Percentiles rank a stretch among this genome's conserved stretches.
Evolutionary conservation across 164 flowering plant species (phyloP).

Genomic region (Nelumbo lutea): DNA sequence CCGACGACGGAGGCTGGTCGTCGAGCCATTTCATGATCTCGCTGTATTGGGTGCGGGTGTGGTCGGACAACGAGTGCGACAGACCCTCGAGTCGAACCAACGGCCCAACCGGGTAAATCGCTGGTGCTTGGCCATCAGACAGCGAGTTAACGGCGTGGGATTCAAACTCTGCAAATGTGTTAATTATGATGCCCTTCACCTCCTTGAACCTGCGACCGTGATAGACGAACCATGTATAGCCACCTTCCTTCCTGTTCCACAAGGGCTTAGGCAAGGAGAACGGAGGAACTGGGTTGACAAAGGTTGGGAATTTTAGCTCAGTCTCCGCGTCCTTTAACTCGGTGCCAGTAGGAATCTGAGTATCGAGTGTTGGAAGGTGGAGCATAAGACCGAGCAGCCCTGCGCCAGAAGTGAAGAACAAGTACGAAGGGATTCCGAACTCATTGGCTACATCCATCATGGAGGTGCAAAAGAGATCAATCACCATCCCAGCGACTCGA

Average conservation of each 20-base stretch:
- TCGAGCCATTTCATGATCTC: constrained; percentile 15
- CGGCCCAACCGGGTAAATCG: constrained; percentile 34
- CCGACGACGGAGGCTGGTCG: constrained; percentile 24
- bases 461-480: constrained; percentile 25
- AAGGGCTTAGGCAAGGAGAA: constrained; percentile 10
- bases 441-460: constrained; percentile 37
- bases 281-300: constrained; percentile 13
- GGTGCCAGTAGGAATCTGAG: not conserved
- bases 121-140: constrained; percentile 12
- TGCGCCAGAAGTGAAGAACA: constrained; percentile 31
- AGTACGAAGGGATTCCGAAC: constrained; percentile 29
- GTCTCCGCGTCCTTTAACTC: constrained; percentile 9
- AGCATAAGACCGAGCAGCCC: constrained; percentile 18
- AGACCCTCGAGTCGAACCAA: constrained; percentile 12
- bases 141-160: constrained; percentile 6
- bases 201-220: constrained; percentile 12
- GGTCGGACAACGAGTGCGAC: no score
- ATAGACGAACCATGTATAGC: not conserved
- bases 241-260: constrained; percentile 6
- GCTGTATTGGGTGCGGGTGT: not conserved
- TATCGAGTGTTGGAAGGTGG: constrained; percentile 16
- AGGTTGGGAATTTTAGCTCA: constrained; percentile 17
- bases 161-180: constrained; percentile 32
- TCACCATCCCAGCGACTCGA: constrained; percentile 12
- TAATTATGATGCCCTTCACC: constrained; percentile 33